Percentiles rank a stretch among this genome's conserved stretches.
Evolutionary conservation across 768 basidiomycete species (phyloP).

Genomic region (Calocybe gangraenosa): DNA sequence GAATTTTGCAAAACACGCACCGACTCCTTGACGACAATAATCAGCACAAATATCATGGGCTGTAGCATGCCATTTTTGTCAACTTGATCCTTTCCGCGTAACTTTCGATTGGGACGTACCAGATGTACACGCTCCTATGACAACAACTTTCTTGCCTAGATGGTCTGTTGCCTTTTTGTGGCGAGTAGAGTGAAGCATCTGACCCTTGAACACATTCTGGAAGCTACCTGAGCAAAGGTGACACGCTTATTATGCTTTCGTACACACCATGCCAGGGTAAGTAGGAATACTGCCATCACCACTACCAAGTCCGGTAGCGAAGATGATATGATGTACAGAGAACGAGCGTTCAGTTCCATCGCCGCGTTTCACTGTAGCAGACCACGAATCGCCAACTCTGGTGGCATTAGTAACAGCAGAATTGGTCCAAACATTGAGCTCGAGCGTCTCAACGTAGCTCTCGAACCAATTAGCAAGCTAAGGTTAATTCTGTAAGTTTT

Average conservation of each 20-base stretch:
- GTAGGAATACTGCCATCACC: slow-evolving; percentile 42
- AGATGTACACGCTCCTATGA: slow-evolving; percentile 66
- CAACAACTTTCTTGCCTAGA: slow-evolving; percentile 64
- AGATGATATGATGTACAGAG: slow-evolving; percentile 44
- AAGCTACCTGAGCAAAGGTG: not conserved
- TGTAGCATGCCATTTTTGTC: slow-evolving; percentile 10
- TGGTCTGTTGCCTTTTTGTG: slow-evolving; percentile 56
- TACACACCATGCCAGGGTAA: slow-evolving; percentile 41
- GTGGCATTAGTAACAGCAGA: slow-evolving; percentile 30
- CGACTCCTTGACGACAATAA: slow-evolving; percentile 40
- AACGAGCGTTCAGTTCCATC: slow-evolving; percentile 34
- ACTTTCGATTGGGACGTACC: too few relatives aligned
- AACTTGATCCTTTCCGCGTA: too few relatives aligned
- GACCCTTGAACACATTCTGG: slow-evolving; percentile 59
- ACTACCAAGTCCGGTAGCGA: slow-evolving; percentile 50
- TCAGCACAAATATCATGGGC: slow-evolving; percentile 44
- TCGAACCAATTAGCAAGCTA: slow-evolving; percentile 69
- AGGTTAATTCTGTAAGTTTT: too few relatives aligned
- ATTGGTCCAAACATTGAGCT: slow-evolving; percentile 64
- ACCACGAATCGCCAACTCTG: slow-evolving; percentile 35
- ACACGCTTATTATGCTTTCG: not conserved
- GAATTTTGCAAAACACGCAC: slow-evolving; percentile 13
- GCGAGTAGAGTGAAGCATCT: slow-evolving; percentile 53
- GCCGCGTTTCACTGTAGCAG: slow-evolving; percentile 32
- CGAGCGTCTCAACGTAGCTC: slow-evolving; percentile 53